phyloP scores from a whole-genome alignment of 1,284 basidiomycete genomes.

The Rugiboletus extremiorientalis region DNA sequence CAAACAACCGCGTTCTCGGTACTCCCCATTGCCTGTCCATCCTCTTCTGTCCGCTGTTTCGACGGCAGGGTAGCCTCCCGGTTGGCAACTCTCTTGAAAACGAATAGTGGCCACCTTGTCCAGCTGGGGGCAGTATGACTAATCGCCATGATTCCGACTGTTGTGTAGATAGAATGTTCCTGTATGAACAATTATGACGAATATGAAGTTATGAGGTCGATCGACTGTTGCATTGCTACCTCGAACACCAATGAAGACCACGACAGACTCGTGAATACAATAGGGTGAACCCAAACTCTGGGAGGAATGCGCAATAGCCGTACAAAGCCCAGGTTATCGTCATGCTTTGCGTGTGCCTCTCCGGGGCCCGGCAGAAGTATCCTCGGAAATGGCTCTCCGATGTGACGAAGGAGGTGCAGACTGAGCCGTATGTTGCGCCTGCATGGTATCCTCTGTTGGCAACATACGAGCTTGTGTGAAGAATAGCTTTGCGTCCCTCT shows the following conservation, averaged over 20 bases:
- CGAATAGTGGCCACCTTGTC: neutral
- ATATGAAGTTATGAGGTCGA: conserved; percentile 3
- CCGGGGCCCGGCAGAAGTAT: conserved; percentile 18
- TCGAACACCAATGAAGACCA: neutral
- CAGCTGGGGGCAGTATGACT: too few relatives aligned
- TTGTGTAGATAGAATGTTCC: conserved; percentile 13
- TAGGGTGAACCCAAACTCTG: neutral
- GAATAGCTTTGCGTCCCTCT: conserved; percentile 81
- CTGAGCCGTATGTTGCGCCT: conserved; percentile 27
- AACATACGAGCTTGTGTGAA: conserved; percentile 92
- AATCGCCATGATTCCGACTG: conserved; percentile 11
- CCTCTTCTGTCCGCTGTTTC: neutral
- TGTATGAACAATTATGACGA: conserved; percentile 28
- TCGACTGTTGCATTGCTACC: neutral
- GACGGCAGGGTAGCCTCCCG: conserved; percentile 3
- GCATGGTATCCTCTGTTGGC: conserved; percentile 19
- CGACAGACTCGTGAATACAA: neutral
- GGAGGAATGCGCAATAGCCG: neutral
- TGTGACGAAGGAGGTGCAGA: conserved; percentile 36
- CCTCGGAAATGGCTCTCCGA: conserved; percentile 31
- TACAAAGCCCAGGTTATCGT: neutral
- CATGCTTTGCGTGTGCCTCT: conserved; percentile 20
- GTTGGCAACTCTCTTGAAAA: conserved; percentile 2
- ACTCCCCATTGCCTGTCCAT: neutral
- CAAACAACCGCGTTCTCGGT: conserved; percentile 18